Base-by-base conservation (phyloP, 2,329 filamentous ascomycete genomes). In the Volutella citrinella region DNA sequence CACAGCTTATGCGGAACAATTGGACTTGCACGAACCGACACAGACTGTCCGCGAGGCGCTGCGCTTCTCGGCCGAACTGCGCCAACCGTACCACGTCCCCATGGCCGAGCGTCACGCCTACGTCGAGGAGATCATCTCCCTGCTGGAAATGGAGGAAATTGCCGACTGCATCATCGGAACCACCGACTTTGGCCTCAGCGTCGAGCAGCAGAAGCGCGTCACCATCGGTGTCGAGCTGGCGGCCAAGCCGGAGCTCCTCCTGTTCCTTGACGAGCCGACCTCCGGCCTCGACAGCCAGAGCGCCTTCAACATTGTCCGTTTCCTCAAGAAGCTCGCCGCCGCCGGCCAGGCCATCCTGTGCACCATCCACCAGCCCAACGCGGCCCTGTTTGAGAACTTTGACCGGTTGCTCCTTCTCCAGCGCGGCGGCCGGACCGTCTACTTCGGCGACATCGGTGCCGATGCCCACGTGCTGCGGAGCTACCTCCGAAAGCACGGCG, bases 201-300 rank as follows among this genome's bases (percentile, higher is more conserved):
- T 80, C 11, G 79, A 83, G 52, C 79, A 83, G 59, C 70, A 78
- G 31, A 82, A 82, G 62, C 84, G 88, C 52, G 74, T 96, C 7
- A 96, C 90, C 0, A 95, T 97, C 44, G 91, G 88, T 63, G 90
- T 97, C n/a, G 91, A 97, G 59, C 75, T 97, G 16, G 90, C 88
- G 25, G 91, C 91, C 7, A 95, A 93, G 67, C 91, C 91, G 6
- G 82, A 87, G 23, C 72, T 96, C 32, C 74, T 96, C 41, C 78
- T 96, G 29, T 96, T 96, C 68, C 79, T 96, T 23, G 91, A 97
- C 52, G 91, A 97, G 63, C 91, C 91, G 11, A 96, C 90, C 5
- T 95, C 89, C 17, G 91, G 91, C 69, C 79, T 96, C 14, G 91
- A 96, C 63, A 87, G 81, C 55, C 89, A 95, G 61, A 95, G 89